These are phyloP conservation scores for Melampsora americana DNA, from an alignment of 1,284 basidiomycete genomes.

Conservation along the genomic window DNA sequence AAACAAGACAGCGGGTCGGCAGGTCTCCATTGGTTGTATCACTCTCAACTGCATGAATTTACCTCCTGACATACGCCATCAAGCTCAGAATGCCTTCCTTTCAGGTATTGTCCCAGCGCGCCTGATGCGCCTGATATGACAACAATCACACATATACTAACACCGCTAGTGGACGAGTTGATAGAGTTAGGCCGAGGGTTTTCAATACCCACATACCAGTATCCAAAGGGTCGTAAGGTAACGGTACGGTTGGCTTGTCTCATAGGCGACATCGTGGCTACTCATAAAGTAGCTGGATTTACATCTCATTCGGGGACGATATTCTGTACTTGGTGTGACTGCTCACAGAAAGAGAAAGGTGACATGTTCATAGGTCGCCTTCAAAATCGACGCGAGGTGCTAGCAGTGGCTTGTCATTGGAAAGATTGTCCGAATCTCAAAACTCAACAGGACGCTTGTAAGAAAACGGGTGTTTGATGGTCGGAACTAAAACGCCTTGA, in stretches of 20 bases:
- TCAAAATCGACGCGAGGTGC: neutral
- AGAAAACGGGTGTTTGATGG: constrained; percentile 13
- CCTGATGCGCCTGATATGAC: neutral
- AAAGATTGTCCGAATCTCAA: neutral
- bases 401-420: neutral
- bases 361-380: neutral
- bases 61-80: neutral
- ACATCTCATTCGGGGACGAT: neutral
- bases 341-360: neutral
- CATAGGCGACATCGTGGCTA: neutral
- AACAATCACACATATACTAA: neutral
- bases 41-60: constrained; percentile 1
- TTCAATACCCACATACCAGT: neutral
- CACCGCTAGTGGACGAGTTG: constrained; percentile 3
- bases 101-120: constrained; percentile 4
- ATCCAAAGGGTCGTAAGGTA: neutral
- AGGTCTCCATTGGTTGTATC: neutral
- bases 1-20: neutral
- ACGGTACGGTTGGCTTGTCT: neutral
- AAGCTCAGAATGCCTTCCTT: constrained; percentile 7
- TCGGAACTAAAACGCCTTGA: constrained; percentile 20
- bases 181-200: neutral
- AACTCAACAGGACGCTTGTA: neutral
- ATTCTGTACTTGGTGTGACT: constrained; percentile 6
- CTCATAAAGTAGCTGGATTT: constrained; percentile 12